Evolutionary conservation across 2,329 filamentous ascomycete genomes (phyloP), one percentile per base, ranked within the genome.

Genomic region (Sarocladium kiliense): DNA sequence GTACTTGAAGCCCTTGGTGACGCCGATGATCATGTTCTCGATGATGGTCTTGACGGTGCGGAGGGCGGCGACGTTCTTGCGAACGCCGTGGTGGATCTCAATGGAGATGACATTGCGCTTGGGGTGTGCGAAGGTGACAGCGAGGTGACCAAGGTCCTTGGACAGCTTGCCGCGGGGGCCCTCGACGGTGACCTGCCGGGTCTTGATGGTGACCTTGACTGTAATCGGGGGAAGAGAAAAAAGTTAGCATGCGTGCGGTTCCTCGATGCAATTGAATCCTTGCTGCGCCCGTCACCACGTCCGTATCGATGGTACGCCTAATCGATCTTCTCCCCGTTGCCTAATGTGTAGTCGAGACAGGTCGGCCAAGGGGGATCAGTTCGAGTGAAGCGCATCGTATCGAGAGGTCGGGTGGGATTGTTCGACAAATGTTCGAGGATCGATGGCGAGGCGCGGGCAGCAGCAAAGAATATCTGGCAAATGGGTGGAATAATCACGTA

Each of bases 1-100:
- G 89, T 99, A 99, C 84, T 95, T 95, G 90, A 88, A 99, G 68
- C 94, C 94, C 84, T 93, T 96, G 76, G 94, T 99, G 66, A 99
- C 94, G 77, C 94, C 94, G 70, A 92, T 87, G 78, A 99, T 89
- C 80, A 99, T 77, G 88, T 99, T 99, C 86, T 95, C 90, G 85
- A 99, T 96, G 79, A 97, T 78, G 65, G 93, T 93, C 74, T 91
- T 91, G 81, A 99, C 94, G 71, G 94, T 99, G 71, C 94, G 91
- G 78, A 99, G 91, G 67, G 93, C 90, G 72, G 94, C 94, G 74
- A 99, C 89, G 76, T 91, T 93, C 88, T 99, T 99, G 81, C 94
- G 91, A 73, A 84, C 84, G 75, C 94, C 94, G 80, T 99, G 94
- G 88, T 99, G 95, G 74, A 99, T 89, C 82, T 97, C 91, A 73